Conservation (phyloP, 768 basidiomycete species). For the Lactarius quietus region DNA sequence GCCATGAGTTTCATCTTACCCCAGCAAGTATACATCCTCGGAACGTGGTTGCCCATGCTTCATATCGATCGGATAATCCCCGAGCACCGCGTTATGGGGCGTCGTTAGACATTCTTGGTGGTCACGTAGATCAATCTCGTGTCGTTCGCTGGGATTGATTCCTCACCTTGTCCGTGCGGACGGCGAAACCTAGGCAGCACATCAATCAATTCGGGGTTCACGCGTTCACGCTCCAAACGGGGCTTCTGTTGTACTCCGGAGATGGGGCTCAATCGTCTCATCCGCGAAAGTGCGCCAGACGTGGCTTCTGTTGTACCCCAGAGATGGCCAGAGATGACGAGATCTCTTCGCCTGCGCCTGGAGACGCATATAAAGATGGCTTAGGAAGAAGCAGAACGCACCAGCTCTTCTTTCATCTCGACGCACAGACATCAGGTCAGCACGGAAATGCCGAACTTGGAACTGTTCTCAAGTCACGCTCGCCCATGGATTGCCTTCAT, state of each 20-base stretch:
- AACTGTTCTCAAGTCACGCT: background rate
- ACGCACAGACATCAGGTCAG: background rate
- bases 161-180: background rate
- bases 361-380: slow-evolving; percentile 8
- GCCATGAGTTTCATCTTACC: background rate
- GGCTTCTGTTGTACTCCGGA: background rate
- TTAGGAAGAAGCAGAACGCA: background rate
- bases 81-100: background rate
- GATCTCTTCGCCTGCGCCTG: background rate
- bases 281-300: no score
- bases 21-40: background rate
- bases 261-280: no score
- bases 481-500: background rate
- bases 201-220: background rate
- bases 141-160: background rate
- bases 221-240: background rate
- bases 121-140: slow-evolving; percentile 1
- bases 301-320: background rate
- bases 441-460: background rate
- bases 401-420: background rate
- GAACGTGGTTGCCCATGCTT: background rate
- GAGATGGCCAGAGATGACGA: no score
- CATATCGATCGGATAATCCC: background rate
- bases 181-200: background rate
- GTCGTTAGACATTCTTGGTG: background rate